Base-by-base conservation (phyloP, 2,329 filamentous ascomycete genomes). In the Aspergillus latus region DNA sequence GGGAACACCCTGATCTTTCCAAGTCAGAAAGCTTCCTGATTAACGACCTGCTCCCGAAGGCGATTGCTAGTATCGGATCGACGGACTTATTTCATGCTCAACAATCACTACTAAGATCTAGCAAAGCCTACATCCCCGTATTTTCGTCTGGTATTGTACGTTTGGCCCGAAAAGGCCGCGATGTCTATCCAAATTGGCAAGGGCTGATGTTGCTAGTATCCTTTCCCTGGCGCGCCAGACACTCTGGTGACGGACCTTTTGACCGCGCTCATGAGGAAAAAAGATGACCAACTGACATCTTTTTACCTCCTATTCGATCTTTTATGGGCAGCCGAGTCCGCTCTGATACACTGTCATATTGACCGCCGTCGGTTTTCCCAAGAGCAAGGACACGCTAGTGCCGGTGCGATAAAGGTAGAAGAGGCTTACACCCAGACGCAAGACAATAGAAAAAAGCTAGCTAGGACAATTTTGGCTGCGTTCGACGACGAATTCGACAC, bases 301-400 rank as follows among this genome's bases (percentile, higher is more conserved):
- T 73, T 72, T 52, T 71, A 64, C 59, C 63, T 68, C 7, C 50
- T 74, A 6, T 70, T 66, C 43, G 72, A 74, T 52, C 66, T 66
- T 32, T 48, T 71, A 36, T 73, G 71, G 68, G 69, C 71, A 1
- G 62, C 67, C 5, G 72, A 74, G 56, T 68, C 63, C 39, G 69
- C 69, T 7, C 56, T 73, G 9, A 68, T 67, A 36, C 70, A 73
- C 57, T 68, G 69, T 45, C 67, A 68, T 58, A 67, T 72, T n/a
- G 70, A 73, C 58, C 63, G 67, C 49, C 65, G 65, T 47, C 61
- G 61, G 16, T 58, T 62, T 10, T 59, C 58, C 4, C 64, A 66
- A 44, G 61, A 66, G 37, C 58, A 66, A 52, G 62, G 61, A 15
- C 49, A 62, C 29, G 56, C 51, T 11, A 60, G 57, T 26, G 51